Conservation (phyloP, 768 basidiomycete genomes). For the Lactifluus hygrophoroides region DNA sequence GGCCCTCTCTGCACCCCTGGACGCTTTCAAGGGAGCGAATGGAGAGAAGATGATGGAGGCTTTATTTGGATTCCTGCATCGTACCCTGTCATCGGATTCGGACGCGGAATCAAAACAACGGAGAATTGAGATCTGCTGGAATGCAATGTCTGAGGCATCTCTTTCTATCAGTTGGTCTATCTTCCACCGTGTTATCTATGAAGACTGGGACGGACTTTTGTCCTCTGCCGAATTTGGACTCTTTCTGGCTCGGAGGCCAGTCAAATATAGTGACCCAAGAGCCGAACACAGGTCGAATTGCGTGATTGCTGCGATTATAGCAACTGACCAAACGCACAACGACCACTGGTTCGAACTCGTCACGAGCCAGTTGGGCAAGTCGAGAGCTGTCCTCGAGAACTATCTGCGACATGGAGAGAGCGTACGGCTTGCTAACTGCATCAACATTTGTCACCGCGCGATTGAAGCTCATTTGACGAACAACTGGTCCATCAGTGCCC, state of each 20-base stretch:
- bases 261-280: not conserved
- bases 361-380: not conserved
- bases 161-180: not conserved
- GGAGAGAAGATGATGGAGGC: not conserved
- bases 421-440: not conserved
- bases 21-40: not conserved
- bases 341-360: not conserved
- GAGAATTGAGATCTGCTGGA: not conserved
- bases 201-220: not conserved
- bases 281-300: not conserved
- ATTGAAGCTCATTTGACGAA: not conserved
- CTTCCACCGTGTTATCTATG: not conserved
- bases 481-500: not conserved
- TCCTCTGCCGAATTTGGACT: not conserved
- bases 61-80: not conserved
- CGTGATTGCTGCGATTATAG: not conserved
- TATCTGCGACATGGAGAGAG: constrained; percentile 2
- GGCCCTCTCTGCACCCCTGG: too few relatives aligned
- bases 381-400: not conserved
- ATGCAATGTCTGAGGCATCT: constrained; percentile 4
- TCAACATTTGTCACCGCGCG: not conserved
- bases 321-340: not conserved
- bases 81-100: not conserved
- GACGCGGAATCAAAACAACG: not conserved
- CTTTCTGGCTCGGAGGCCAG: not conserved